A percentile compares a stretch with the other conserved stretches of the same genome.
phyloP scores from a whole-genome alignment of 2,329 filamentous ascomycete genomes.

The Hypoxylon sp. region DNA sequence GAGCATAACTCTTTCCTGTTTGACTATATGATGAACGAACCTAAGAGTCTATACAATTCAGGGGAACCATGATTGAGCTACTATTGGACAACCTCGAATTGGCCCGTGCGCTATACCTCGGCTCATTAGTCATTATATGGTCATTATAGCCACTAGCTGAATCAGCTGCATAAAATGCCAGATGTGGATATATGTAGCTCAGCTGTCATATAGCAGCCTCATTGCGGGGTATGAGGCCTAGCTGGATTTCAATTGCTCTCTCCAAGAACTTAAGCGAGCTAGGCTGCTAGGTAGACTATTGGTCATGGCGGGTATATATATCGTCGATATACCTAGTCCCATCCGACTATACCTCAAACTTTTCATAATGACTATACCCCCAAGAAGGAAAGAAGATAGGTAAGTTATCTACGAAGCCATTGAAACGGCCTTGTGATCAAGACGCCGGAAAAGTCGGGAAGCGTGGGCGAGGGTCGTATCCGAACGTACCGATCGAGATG shows the following conservation, averaged over 20 bases:
- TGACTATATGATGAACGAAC: background rate
- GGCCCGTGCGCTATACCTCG: slow-evolving; percentile 12
- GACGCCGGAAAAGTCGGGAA: slow-evolving; percentile 5
- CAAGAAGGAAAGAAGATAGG: background rate
- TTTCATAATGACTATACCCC: background rate
- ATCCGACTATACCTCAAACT: background rate
- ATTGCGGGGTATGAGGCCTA: slow-evolving; percentile 29
- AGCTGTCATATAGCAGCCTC: slow-evolving; percentile 19
- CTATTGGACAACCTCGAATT: background rate
- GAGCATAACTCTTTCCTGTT: background rate
- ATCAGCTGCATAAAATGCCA: background rate
- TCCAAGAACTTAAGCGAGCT: background rate
- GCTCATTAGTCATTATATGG: slow-evolving; percentile 1
- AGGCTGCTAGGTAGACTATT: background rate
- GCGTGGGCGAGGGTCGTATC: background rate
- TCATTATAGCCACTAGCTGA: background rate
- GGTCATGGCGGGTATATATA: background rate
- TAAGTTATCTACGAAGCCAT: background rate
- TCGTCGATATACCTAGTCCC: background rate
- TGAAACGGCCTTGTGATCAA: background rate
- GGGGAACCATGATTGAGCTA: background rate
- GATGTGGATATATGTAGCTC: background rate
- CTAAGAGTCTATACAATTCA: background rate
- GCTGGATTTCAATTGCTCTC: background rate
- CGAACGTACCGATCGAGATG: slow-evolving; percentile 1